Base-by-base conservation (phyloP, 2,329 filamentous ascomycete species). In the Colletotrichum cuscutae region DNA sequence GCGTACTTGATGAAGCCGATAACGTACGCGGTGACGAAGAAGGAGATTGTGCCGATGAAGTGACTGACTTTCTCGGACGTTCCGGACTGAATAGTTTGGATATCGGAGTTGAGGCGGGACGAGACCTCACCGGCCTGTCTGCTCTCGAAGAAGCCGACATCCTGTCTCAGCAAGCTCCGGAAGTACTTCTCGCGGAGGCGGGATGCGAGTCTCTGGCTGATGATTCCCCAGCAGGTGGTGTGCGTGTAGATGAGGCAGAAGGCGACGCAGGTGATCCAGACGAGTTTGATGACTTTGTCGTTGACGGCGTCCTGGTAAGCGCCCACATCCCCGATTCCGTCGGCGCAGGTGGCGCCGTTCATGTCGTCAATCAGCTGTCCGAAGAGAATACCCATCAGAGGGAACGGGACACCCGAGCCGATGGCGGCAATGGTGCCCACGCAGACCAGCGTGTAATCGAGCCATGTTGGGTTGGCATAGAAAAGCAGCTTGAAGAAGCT, bases 21-120 rank as follows among this genome's bases (percentile, higher is more conserved):
- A 5, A 90, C 83, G 72, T 90, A 92, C 2, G 89, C 88, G 0
- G 90, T 89, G 57, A 91, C 78, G 75, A 92, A 92, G 78, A 90
- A 92, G 1, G 88, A 88, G 12, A 89, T 77, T 56, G 86, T 89
- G 13, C 86, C 84, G 2, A 92, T 82, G 68, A 87, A 85, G 35
- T 91, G 87, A 37, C 90, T 90, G 22, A 91, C 89, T 77, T 92
- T 92, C 80, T 92, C 90, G 1, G 87, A 89, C 0, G 89, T 91
- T 22, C 90, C 90, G 0, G 86, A 85, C 68, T 89, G 89, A 62
- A 92, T 88, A 0, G 88, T 86, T 65, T 89, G 85, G 35, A 91
- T 89, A 76, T 92, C 90, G 64, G 84, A 86, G 76, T 88, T 89
- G 26, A 92, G 83, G 15, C 89, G 84, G 22, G 88, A 87, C 2